Conservation (phyloP, 31 red algal species). For the Endocladia muricata region DNA sequence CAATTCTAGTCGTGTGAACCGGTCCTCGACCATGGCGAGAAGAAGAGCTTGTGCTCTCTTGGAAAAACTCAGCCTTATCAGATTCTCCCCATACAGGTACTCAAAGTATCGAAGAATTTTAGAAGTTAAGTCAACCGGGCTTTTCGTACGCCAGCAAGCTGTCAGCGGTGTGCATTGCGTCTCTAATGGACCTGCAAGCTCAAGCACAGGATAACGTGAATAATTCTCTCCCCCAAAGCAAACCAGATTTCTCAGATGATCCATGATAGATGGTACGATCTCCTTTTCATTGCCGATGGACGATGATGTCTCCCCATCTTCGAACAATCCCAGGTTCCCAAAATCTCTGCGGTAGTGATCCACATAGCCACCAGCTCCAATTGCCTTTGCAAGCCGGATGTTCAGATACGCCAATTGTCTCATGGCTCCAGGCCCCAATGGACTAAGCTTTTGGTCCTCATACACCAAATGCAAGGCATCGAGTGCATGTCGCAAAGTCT, state of each 20-base stretch:
- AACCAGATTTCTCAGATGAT: slow-evolving; percentile 17
- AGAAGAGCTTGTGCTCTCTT: slow-evolving; percentile 29
- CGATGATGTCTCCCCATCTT: neutral
- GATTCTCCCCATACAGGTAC: slow-evolving; percentile 5
- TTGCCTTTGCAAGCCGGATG: slow-evolving; percentile 16
- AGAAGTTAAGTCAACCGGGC: slow-evolving; percentile 37
- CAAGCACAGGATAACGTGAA: neutral
- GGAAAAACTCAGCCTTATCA: neutral
- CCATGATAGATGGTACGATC: slow-evolving; percentile 35
- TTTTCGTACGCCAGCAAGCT: slow-evolving; percentile 41
- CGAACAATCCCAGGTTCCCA: slow-evolving; percentile 15
- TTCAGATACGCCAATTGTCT: slow-evolving; percentile 43
- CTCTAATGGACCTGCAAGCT: neutral
- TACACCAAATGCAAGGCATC: slow-evolving; percentile 74
- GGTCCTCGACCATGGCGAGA: slow-evolving; percentile 61
- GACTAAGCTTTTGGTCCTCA: slow-evolving; percentile 64
- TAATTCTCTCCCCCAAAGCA: neutral
- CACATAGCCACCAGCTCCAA: slow-evolving; percentile 37
- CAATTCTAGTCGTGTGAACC: slow-evolving; percentile 38
- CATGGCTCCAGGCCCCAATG: slow-evolving; percentile 14
- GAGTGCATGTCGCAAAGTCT: slow-evolving; percentile 17
- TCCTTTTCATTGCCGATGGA: neutral
- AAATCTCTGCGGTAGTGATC: slow-evolving; percentile 68
- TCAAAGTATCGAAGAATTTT: slow-evolving; percentile 41
- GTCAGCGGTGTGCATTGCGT: slow-evolving; percentile 7